Conservation (phyloP, 2,329 filamentous ascomycete species). For the Aspergillus sclerotialis region DNA sequence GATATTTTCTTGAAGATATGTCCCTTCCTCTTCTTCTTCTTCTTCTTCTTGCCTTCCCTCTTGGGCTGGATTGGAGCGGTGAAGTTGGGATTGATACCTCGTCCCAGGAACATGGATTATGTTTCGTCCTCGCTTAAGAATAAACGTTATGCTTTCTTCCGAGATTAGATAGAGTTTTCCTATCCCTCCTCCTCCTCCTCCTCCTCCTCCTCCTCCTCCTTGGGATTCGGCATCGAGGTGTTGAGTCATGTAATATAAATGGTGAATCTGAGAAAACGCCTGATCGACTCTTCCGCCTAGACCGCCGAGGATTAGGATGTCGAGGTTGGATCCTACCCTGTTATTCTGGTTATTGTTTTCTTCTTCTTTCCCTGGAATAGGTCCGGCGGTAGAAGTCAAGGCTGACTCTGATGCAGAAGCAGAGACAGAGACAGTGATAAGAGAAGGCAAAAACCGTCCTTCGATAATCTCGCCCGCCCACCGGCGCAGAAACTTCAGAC, state of each 20-base stretch:
- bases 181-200: constrained; percentile 7
- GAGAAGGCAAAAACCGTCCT: too few species aligned
- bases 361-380: too few species aligned
- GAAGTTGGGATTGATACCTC: not conserved
- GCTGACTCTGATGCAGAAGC: constrained; percentile 3
- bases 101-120: constrained; percentile 55
- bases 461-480: constrained; percentile 16
- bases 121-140: constrained; percentile 65
- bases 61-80: not conserved
- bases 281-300: constrained; percentile 90
- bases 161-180: constrained; percentile 72
- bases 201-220: not conserved
- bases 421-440: too few species aligned
- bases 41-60: constrained; percentile 8
- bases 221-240: constrained; percentile 14
- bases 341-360: constrained; percentile 8
- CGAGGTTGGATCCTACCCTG: too few species aligned
- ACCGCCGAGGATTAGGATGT: constrained; percentile 77
- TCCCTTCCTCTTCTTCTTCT: constrained; percentile 20
- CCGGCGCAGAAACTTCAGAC: constrained; percentile 53
- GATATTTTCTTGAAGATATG: constrained; percentile 58
- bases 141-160: constrained; percentile 71
- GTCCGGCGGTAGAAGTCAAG: too few species aligned
- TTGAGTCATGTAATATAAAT: constrained; percentile 56
- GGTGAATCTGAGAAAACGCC: constrained; percentile 79